These are phyloP conservation scores for Vachellia pachyceras DNA, from an alignment of 306 rosid genomes.

Conservation along the genomic window DNA sequence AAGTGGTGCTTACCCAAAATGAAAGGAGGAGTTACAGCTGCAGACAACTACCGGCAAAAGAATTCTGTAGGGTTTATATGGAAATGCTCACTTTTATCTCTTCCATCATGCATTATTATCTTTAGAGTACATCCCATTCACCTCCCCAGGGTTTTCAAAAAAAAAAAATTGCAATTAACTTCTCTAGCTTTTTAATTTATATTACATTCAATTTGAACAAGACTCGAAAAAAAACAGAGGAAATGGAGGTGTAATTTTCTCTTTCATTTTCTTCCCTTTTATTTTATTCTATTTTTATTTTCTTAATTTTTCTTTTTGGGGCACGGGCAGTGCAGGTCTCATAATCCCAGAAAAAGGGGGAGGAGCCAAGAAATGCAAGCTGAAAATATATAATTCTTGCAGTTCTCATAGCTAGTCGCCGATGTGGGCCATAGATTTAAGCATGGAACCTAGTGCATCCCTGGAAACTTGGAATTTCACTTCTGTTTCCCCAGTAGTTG, in stretches of 20 bases:
- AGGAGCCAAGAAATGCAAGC: slow-evolving; percentile 11
- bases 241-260: neutral
- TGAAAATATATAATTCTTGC: slow-evolving; percentile 55
- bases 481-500: slow-evolving; percentile 71
- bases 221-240: neutral
- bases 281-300: neutral
- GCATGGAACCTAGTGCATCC: slow-evolving; percentile 72
- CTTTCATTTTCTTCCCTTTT: too few species aligned
- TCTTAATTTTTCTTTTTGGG: too few species aligned
- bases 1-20: neutral
- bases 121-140: neutral
- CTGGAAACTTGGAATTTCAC: slow-evolving; percentile 84
- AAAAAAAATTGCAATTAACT: neutral
- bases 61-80: neutral
- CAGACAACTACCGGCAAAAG: neutral
- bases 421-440: slow-evolving; percentile 73
- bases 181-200: neutral
- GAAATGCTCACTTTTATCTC: neutral
- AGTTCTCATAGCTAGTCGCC: slow-evolving; percentile 68
- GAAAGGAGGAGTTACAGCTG: neutral
- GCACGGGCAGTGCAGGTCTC: neutral
- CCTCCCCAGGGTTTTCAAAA: neutral
- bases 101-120: neutral
- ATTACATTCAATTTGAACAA: too few species aligned
- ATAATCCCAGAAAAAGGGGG: neutral